Evolutionary conservation across 495 filamentous ascomycete species (phyloP).

Genomic region (Xylaria scruposa): DNA sequence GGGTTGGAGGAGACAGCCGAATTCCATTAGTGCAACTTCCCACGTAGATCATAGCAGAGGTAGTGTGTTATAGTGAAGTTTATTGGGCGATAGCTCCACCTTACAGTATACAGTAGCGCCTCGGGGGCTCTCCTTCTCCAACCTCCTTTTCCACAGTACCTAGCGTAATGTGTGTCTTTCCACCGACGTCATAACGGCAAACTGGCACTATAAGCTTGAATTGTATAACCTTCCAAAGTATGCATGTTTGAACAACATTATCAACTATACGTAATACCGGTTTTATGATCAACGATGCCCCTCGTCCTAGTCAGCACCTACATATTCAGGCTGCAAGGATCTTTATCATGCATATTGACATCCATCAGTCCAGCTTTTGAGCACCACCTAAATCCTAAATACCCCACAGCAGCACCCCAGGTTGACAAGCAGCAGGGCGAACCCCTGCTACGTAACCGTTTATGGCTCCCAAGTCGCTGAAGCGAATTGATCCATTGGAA

Average conservation of each 20-base stretch:
- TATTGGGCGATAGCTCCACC: background rate
- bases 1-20: background rate
- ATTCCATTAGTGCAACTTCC: conserved; percentile 10
- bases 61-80: background rate
- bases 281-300: background rate
- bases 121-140: background rate
- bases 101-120: too few species aligned
- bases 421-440: conserved; percentile 9
- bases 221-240: too few species aligned
- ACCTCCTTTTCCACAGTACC: background rate
- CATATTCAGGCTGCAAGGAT: background rate
- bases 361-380: background rate
- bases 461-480: background rate
- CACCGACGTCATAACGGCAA: background rate
- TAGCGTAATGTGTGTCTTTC: background rate
- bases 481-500: background rate
- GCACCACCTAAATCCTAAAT: background rate
- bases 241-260: too few species aligned
- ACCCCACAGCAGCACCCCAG: conserved; percentile 23
- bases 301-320: background rate
- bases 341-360: background rate
- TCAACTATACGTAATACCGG: background rate
- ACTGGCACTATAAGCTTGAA: too few species aligned
- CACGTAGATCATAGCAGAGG: conserved; percentile 1
- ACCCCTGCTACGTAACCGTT: conserved; percentile 13